Conservation (phyloP, 441 rosid species). For the Corymbia citriodora region DNA sequence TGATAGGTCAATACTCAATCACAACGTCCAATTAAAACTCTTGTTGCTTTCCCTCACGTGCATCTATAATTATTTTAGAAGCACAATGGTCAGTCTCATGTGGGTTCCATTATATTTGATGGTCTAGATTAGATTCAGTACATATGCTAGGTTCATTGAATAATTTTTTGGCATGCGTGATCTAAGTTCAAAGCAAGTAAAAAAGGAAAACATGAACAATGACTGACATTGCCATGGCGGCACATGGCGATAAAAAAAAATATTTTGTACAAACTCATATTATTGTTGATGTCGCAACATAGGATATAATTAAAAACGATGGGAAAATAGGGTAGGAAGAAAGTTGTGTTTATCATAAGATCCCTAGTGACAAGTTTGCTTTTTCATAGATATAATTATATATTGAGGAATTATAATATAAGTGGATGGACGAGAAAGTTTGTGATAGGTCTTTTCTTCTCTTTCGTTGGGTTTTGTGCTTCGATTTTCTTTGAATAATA, state of each 20-base stretch:
- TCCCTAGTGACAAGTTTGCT: too few relatives aligned
- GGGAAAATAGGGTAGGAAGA: not conserved
- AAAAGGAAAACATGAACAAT: not conserved
- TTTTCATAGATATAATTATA: too few relatives aligned
- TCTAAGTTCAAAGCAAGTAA: not conserved
- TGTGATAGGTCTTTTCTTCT: not conserved
- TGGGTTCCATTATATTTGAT: not conserved
- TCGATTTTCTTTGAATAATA: not conserved
- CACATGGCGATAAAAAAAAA: not conserved
- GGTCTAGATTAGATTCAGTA: not conserved
- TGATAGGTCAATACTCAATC: not conserved
- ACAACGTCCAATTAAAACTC: not conserved
- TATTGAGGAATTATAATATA: not conserved
- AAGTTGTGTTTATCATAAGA: too few relatives aligned
- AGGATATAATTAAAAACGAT: not conserved
- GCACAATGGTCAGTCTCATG: not conserved
- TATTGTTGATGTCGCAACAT: not conserved
- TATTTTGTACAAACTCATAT: not conserved
- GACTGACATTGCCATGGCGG: too few relatives aligned
- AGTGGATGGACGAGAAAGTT: not conserved
- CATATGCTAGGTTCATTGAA: not conserved
- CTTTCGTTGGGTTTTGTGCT: not conserved
- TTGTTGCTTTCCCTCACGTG: fast-evolving
- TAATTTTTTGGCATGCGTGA: not conserved
- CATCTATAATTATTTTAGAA: not conserved